Evolutionary conservation across 306 rosid genomes (phyloP).

Genomic region (Pachyrhizus erosus): DNA sequence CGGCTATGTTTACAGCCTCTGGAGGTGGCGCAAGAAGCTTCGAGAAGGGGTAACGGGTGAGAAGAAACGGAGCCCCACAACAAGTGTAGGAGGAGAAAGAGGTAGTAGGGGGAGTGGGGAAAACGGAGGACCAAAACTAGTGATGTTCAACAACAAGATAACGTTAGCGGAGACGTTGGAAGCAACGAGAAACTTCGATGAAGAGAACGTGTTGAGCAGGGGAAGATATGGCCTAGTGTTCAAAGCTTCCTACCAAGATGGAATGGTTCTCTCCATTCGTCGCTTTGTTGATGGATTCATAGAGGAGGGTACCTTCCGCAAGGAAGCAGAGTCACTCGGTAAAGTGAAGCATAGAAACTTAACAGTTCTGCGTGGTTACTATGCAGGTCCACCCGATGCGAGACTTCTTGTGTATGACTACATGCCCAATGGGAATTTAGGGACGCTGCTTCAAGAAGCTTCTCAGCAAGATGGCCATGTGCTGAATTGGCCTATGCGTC

Average conservation of each 20-base stretch:
- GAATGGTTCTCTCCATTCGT: slow-evolving; percentile 79
- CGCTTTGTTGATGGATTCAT: slow-evolving; percentile 65
- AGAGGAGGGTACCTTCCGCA: slow-evolving; percentile 61
- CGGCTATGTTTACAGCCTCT: slow-evolving; percentile 73
- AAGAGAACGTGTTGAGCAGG: slow-evolving; percentile 80
- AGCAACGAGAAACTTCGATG: slow-evolving; percentile 88
- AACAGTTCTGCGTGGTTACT: slow-evolving; percentile 79
- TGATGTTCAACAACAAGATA: slow-evolving; percentile 79
- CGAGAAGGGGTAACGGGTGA: slow-evolving; percentile 67
- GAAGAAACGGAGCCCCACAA: slow-evolving; percentile 74
- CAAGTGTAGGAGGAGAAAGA: slow-evolving; percentile 66
- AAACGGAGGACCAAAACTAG: slow-evolving; percentile 80
- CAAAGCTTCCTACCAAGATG: slow-evolving; percentile 79
- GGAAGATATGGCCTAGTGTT: slow-evolving; percentile 77
- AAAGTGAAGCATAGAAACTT: slow-evolving; percentile 80
- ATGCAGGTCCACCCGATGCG: slow-evolving; percentile 76
- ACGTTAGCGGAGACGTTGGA: slow-evolving; percentile 77
- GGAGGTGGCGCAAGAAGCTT: slow-evolving; percentile 80
- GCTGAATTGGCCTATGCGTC: slow-evolving; percentile 94
- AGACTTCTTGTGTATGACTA: slow-evolving; percentile 81
- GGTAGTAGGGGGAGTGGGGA: slow-evolving; percentile 70
- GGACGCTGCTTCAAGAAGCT: slow-evolving; percentile 83
- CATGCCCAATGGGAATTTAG: slow-evolving; percentile 91
- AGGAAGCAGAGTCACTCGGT: slow-evolving; percentile 77
- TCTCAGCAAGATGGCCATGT: slow-evolving; percentile 93